Evolutionary conservation across 129 eudicot species (phyloP).

Genomic region (Flaveria trinervia): DNA sequence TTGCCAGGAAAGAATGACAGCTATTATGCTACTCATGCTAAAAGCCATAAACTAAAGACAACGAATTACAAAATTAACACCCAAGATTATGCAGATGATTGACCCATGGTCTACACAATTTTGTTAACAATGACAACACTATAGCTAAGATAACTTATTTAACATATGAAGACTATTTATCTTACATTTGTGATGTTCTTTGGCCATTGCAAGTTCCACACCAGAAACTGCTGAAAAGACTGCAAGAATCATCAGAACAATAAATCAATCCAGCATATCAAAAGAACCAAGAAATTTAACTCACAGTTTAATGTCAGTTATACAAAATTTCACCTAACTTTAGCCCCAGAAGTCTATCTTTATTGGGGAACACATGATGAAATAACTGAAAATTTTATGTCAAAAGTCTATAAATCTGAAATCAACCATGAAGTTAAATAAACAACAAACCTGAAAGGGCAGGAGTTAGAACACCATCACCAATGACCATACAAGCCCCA

Average conservation of each 20-base stretch:
- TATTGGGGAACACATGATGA: slow-evolving; percentile 2
- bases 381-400: not conserved
- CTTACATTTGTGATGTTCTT: slow-evolving; percentile 94
- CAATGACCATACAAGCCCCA: slow-evolving; percentile 99
- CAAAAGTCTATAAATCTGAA: slow-evolving; percentile 5
- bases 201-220: slow-evolving; percentile 73
- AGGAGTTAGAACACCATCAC: slow-evolving; percentile 95
- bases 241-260: slow-evolving; percentile 40
- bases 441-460: slow-evolving; percentile 74
- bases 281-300: not conserved
- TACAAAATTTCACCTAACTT: slow-evolving; percentile 19
- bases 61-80: not conserved
- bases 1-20: not conserved
- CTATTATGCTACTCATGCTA: slow-evolving; percentile 10
- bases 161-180: not conserved
- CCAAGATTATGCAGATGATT: slow-evolving; percentile 3
- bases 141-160: not conserved
- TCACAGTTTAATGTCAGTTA: slow-evolving; percentile 7
- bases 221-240: slow-evolving; percentile 97
- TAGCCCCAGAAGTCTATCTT: not conserved
- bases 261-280: slow-evolving; percentile 14
- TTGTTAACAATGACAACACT: slow-evolving; percentile 3
- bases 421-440: not conserved
- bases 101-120: slow-evolving; percentile 1
- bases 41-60: slow-evolving; percentile 28